phyloP scores from a whole-genome alignment of 805 yeast species.

The Lachancea nothofagi region DNA sequence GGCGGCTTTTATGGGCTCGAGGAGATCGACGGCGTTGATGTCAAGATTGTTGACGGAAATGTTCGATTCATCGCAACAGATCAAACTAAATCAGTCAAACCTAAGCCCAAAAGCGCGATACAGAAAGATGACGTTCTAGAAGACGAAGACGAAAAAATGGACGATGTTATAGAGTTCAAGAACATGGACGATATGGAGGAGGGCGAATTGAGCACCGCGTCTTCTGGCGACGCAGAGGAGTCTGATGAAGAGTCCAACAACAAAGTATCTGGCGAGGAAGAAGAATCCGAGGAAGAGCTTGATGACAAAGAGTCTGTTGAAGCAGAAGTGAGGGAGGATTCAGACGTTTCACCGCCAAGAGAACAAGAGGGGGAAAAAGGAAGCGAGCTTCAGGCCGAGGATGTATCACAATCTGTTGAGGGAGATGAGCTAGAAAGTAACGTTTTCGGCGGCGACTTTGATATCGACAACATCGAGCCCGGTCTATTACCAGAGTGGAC shows the following conservation, averaged over 20 bases:
- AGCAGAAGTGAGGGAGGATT: slow-evolving; percentile 19
- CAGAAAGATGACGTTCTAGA: slow-evolving; percentile 14
- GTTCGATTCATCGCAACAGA: slow-evolving; percentile 51
- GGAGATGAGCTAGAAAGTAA: slow-evolving; percentile 24
- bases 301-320: slow-evolving; percentile 17
- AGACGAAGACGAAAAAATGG: slow-evolving; percentile 11
- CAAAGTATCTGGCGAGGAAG: too few species aligned
- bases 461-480: slow-evolving; percentile 31
- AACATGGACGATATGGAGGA: slow-evolving; percentile 30
- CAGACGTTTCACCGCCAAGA: slow-evolving; percentile 14
- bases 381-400: slow-evolving; percentile 17
- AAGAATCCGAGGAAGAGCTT: slow-evolving; percentile 18
- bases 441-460: slow-evolving; percentile 23
- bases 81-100: slow-evolving; percentile 17
- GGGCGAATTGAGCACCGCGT: slow-evolving; percentile 27
- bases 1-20: slow-evolving; percentile 91
- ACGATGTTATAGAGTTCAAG: slow-evolving; percentile 27
- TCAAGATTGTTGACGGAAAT: slow-evolving; percentile 63
- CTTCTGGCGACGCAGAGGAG: slow-evolving; percentile 22
- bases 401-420: slow-evolving; percentile 11
- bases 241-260: slow-evolving; percentile 26
- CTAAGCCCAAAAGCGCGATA: slow-evolving; percentile 17
- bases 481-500: slow-evolving; percentile 61
- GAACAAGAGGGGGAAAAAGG: slow-evolving; percentile 14
- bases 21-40: slow-evolving; percentile 89